phyloP scores from a whole-genome alignment of 768 basidiomycete genomes.

The Paxillus ammoniavirescens region DNA sequence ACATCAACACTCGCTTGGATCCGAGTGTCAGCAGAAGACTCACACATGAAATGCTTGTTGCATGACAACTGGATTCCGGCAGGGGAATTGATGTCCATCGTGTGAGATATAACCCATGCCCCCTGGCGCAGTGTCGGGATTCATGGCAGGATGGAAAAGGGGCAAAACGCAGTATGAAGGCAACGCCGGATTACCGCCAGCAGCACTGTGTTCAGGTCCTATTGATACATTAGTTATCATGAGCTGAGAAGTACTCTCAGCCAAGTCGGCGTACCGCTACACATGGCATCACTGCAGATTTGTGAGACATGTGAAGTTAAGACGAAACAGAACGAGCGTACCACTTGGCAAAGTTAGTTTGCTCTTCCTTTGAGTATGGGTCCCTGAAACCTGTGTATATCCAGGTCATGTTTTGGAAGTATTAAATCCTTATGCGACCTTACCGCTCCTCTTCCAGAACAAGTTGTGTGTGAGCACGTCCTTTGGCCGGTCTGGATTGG shows the following conservation, averaged over 20 bases:
- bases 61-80: slow-evolving; percentile 51
- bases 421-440: background rate
- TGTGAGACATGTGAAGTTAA: background rate
- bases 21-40: slow-evolving; percentile 22
- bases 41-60: slow-evolving; percentile 64
- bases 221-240: background rate
- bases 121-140: slow-evolving; percentile 23
- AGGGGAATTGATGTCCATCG: slow-evolving; percentile 56
- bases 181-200: slow-evolving; percentile 36
- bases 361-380: slow-evolving; percentile 53
- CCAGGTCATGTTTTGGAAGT: background rate
- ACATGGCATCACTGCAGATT: slow-evolving; percentile 42
- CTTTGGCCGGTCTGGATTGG: slow-evolving; percentile 42
- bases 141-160: slow-evolving; percentile 45
- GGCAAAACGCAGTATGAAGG: slow-evolving; percentile 57
- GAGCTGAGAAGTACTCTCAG: background rate
- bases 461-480: slow-evolving; percentile 51
- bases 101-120: slow-evolving; percentile 49
- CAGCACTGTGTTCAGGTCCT: slow-evolving; percentile 52
- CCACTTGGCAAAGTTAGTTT: slow-evolving; percentile 40
- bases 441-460: slow-evolving; percentile 53
- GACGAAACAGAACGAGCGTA: background rate
- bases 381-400: slow-evolving; percentile 48
- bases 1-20: background rate
- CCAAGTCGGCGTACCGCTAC: slow-evolving; percentile 12